These are phyloP conservation scores for Sordaria brevicollis DNA, from an alignment of 495 filamentous ascomycete genomes.

Conservation along the genomic window DNA sequence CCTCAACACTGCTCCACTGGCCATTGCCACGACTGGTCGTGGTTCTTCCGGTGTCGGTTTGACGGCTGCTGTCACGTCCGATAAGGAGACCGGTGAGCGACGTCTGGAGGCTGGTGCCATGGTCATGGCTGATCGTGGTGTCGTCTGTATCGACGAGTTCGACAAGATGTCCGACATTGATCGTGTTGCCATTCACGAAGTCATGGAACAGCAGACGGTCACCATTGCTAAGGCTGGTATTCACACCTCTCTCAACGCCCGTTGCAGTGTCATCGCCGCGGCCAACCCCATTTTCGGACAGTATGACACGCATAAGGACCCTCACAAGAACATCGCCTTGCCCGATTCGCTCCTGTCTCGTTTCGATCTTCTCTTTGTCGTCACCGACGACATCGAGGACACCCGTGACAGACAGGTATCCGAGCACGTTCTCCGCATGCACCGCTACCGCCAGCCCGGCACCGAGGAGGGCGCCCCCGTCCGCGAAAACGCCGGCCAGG, in stretches of 20 bases:
- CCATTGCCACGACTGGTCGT: slow-evolving; percentile 94
- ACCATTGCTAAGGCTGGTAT: slow-evolving; percentile 99
- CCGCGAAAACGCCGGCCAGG: slow-evolving; percentile 75
- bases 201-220: slow-evolving; percentile 99
- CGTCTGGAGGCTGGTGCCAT: slow-evolving; percentile 95
- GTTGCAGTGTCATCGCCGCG: slow-evolving; percentile 92
- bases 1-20: slow-evolving; percentile 90
- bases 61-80: slow-evolving; percentile 88
- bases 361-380: slow-evolving; percentile 97
- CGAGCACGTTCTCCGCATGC: slow-evolving; percentile 96
- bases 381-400: slow-evolving; percentile 97
- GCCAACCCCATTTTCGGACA: slow-evolving; percentile 98
- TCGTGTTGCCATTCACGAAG: slow-evolving; percentile 98
- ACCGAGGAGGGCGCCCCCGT: slow-evolving; percentile 94
- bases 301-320: slow-evolving; percentile 97
- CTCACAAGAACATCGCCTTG: slow-evolving; percentile 95
- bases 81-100: slow-evolving; percentile 96
- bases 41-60: slow-evolving; percentile 98
- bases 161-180: slow-evolving; percentile 99
- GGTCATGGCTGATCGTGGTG: slow-evolving; percentile 93
- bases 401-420: slow-evolving; percentile 81
- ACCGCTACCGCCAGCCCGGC: slow-evolving; percentile 87
- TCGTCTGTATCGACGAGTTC: slow-evolving; percentile 99
- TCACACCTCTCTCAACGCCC: slow-evolving; percentile 92
- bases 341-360: slow-evolving; percentile 94